These are phyloP conservation scores for Dictyostelium purpureum DNA, from an alignment of 78 protist genomes.

Conservation along the genomic window DNA sequence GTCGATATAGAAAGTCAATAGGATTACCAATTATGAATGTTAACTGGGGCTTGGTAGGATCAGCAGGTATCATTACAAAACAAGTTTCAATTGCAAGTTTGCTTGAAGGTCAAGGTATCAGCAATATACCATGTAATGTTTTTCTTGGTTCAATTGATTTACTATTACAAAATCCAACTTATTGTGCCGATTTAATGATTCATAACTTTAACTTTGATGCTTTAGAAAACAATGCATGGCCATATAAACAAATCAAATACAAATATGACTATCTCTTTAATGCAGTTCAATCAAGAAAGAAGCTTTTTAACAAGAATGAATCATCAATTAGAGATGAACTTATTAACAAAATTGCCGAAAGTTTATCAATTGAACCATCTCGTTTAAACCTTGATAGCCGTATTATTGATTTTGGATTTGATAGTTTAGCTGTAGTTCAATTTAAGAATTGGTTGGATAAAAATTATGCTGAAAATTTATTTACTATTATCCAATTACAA, in stretches of 20 bases:
- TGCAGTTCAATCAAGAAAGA: background rate
- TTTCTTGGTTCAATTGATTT: background rate
- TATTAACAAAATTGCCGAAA: conserved; percentile 6
- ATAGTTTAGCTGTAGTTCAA: background rate
- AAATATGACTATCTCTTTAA: background rate
- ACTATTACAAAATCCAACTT: background rate
- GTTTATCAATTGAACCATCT: background rate
- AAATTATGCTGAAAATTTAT: background rate
- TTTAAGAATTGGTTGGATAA: conserved; percentile 2
- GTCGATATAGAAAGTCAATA: conserved; percentile 13
- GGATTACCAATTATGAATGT: conserved; percentile 47
- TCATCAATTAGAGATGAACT: background rate
- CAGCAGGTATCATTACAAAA: conserved; percentile 26
- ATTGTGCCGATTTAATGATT: background rate
- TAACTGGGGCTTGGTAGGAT: conserved; percentile 54
- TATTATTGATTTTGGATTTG: conserved; percentile 19
- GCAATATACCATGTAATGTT: background rate
- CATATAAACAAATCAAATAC: background rate
- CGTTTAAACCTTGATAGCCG: background rate
- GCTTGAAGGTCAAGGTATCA: background rate
- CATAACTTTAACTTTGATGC: background rate
- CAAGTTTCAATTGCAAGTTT: background rate
- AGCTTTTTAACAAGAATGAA: background rate
- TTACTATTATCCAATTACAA: background rate
- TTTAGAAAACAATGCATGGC: background rate